Evolutionary conservation across 208 protist genomes (phyloP), one percentile per base, ranked within the genome.

Genomic region (Balamuthia mandrillaris): DNA sequence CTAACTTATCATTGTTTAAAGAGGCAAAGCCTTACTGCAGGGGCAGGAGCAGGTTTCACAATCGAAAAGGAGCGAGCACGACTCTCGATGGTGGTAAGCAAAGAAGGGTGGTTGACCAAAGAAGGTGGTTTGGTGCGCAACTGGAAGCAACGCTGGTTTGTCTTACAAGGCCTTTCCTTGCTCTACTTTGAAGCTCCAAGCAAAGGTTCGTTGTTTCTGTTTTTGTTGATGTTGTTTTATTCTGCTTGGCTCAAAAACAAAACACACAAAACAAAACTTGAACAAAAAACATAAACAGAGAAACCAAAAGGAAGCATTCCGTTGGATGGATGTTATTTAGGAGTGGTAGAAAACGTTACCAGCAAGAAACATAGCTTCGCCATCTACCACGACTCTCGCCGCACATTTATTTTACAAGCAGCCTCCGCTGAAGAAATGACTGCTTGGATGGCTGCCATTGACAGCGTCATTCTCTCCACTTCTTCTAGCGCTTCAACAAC

Each of bases 111-210:
- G 68, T 47, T 78, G 21, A 58, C 45, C 24, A 78, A 78, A n/a
- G 68, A 78, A 31, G 68, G 68, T 3, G 68, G 68, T 16, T 35
- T 78, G 45, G 68, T 78, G 2, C 68, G 68, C 27, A 78, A 56
- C 68, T 78, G 68, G 68, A 78, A 78, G 44, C 63, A 72, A 42
- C n/a, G 63, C 9, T 72, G 63, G 63, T 72, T 72, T 42, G 68
- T 78, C 1, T 21, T 78, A 47, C 68, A 78, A 39, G 68, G 58
- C 14, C 45, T 41, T 12, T 58, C 51, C 45, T 31, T 78, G 27
- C 58, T 42, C 27, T 78, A 78, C 68, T 78, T 58, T 47, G 44
- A 78, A 47, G 31, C 51, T 47, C 45, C 68, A 12, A 78, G 35
- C 44, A 78, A 78, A 47, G 39, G 2, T n/a, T n/a, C n/a, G n/a